Base-by-base conservation (phyloP, 768 basidiomycete genomes). In the button mushroom (Agaricus bisporus) region DNA sequence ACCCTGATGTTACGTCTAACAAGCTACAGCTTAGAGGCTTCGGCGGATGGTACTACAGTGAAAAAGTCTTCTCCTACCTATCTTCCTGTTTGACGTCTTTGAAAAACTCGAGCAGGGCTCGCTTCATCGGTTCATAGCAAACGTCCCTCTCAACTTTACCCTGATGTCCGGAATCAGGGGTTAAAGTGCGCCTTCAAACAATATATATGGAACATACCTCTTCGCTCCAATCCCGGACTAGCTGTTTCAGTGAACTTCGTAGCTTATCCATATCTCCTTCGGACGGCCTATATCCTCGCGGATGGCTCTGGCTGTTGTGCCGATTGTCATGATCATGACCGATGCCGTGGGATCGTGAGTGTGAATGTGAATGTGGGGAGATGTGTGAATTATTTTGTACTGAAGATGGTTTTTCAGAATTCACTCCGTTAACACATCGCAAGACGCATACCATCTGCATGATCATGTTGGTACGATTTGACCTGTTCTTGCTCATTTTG, bases 181-280 rank as follows among this genome's bases (percentile, higher is more conserved):
- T 26, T 26, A 22, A 39, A n/a, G 56, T 42, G 17, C 38, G 35
- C n/a, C 39, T 3, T 26, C 11, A 18, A 47, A 11, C 20, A 1
- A 17, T 53, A 32, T 4, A 36, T 20, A 38, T 39, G 17, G 28
- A 10, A 56, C 54, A 1, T 60, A 92, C 91, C 73, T 91, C 86
- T 58, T 75, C 78, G 56, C 88, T 90, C 94, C 95, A 98, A 63
- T 98, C 94, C 11, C 94, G 78, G 9, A 93, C 93, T 48, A 95
- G 86, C 61, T 95, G 93, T 63, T 95, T 91, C 37, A 98, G 68
- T 0, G 94, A 95, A 62, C 91, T 94, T 54, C 93, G 73, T 38
- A 98, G 72, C 64, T 95, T 95, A 64, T 97, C 92, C 83, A 89
- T 87, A 60, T 92, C 88, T 56, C 80, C 79, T 36, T 91, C 88